Evolutionary conservation across 139 green algal species (phyloP), one percentile per base, ranked within the genome.

Genomic region (Haematococcus sp.): DNA sequence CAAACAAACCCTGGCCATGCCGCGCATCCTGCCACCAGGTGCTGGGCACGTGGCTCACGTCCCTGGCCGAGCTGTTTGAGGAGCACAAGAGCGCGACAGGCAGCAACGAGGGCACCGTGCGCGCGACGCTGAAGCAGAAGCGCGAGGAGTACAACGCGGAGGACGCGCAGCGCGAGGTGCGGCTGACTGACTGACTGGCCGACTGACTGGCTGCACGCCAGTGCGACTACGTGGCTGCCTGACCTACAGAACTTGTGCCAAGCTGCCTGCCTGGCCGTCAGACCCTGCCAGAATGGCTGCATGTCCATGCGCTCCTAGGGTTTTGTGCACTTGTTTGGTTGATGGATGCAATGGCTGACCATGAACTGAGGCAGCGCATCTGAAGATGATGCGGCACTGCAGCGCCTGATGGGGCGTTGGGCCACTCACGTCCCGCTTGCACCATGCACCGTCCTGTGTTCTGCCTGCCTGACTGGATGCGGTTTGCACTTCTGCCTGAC

Each of bases 61-160:
- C 64, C 17, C 20, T 86, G 59, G 69, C 56, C 19, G 28, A 64
- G 17, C 75, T 89, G 52, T 68, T 73, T 59, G 81, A 89, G 54
- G 27, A 54, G 13, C 79, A 89, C 61, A 69, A 79, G 30, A 27
- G 11, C 7, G 46, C n/a, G 1, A 73, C 72, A 2, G 28, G 23
- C 22, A 27, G 51, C 23, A 78, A 69, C 28, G 72, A 78, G 46
- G 49, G 28, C 28, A 34, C 3, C 2, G 70, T 77, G 3, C 64
- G 75, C 20, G 28, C 70, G 17, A 46, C n/a, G 0, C 59, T 79
- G 15, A 81, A 83, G 66, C 22, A 49, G 19, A 52, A 51, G 5
- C 43, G 75, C 22, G 80, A 86, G 71, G 51, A 83, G 34, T 86
- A 84, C 79, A 69, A 83, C 19, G 61, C 25, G 1, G 67, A 68